Evolutionary conservation across 345 rosid species (phyloP).

Genomic region (Zanthoxylum bungeanum): DNA sequence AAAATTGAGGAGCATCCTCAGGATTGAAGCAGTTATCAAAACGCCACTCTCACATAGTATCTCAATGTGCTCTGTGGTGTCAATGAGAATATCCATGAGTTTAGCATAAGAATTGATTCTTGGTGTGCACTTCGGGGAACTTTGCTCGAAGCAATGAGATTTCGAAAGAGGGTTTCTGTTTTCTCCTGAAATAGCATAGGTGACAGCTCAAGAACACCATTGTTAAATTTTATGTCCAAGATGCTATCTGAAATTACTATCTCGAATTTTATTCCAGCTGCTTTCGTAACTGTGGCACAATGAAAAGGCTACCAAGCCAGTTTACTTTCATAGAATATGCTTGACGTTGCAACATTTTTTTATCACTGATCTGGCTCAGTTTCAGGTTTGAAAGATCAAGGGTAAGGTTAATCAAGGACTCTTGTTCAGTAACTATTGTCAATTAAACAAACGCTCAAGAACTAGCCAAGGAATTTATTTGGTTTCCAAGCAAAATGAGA

Average conservation of each 20-base stretch:
- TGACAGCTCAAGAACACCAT: slow-evolving; percentile 15
- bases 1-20: slow-evolving; percentile 11
- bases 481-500: too few species aligned
- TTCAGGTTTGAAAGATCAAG: slow-evolving; percentile 20
- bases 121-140: slow-evolving; percentile 1
- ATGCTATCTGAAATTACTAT: not conserved
- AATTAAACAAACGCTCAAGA: slow-evolving; percentile 19
- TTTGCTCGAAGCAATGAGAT: slow-evolving; percentile 27
- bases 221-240: slow-evolving; percentile 15
- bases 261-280: slow-evolving; percentile 15
- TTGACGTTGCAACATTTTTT: too few species aligned
- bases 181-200: slow-evolving; percentile 8
- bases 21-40: slow-evolving; percentile 16
- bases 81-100: slow-evolving; percentile 23
- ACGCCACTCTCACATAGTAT: slow-evolving; percentile 13
- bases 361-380: too few species aligned
- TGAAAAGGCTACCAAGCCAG: slow-evolving; percentile 8
- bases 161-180: slow-evolving; percentile 16
- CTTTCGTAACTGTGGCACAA: slow-evolving; percentile 4
- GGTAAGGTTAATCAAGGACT: slow-evolving; percentile 16
- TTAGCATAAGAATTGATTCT: slow-evolving; percentile 23
- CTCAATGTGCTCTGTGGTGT: slow-evolving; percentile 16
- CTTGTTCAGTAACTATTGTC: slow-evolving; percentile 12
- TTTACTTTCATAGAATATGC: not conserved
- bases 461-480: slow-evolving; percentile 30